Conservation (phyloP, 805 yeast genomes). For the Citeromyces nyonsensis region DNA sequence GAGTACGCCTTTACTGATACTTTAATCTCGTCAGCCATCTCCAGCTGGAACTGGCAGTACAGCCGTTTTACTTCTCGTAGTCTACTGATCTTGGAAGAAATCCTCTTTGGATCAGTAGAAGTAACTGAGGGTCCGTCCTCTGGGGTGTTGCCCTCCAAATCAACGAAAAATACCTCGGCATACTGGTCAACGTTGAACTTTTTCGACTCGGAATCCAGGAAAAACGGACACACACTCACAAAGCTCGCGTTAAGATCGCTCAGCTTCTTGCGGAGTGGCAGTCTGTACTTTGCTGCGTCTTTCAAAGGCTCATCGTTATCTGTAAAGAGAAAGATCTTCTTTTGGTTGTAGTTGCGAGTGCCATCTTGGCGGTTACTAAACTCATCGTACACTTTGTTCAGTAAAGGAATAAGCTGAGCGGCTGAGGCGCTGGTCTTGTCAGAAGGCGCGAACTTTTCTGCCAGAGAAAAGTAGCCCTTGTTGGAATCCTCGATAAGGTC, state of each 20-base stretch:
- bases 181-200: conserved; percentile 32
- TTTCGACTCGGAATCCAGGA: conserved; percentile 21
- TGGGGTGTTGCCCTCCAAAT: neutral
- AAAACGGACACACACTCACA: conserved; percentile 48
- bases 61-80: conserved; percentile 49
- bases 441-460: conserved; percentile 14
- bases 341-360: conserved; percentile 26
- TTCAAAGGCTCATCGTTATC: conserved; percentile 57
- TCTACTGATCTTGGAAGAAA: conserved; percentile 18
- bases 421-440: conserved; percentile 8
- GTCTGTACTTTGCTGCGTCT: conserved; percentile 20
- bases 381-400: conserved; percentile 39
- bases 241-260: conserved; percentile 40
- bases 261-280: conserved; percentile 36
- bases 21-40: conserved; percentile 34
- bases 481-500: conserved; percentile 29
- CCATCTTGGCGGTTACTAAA: conserved; percentile 19
- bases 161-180: conserved; percentile 29
- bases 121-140: neutral
- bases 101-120: neutral
- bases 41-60: conserved; percentile 44
- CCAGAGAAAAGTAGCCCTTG: conserved; percentile 4
- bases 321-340: conserved; percentile 57
- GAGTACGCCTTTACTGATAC: conserved; percentile 64
- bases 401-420: conserved; percentile 22